Evolutionary conservation across 2,329 filamentous ascomycete genomes (phyloP).

Genomic region (Fusarium burgessii): DNA sequence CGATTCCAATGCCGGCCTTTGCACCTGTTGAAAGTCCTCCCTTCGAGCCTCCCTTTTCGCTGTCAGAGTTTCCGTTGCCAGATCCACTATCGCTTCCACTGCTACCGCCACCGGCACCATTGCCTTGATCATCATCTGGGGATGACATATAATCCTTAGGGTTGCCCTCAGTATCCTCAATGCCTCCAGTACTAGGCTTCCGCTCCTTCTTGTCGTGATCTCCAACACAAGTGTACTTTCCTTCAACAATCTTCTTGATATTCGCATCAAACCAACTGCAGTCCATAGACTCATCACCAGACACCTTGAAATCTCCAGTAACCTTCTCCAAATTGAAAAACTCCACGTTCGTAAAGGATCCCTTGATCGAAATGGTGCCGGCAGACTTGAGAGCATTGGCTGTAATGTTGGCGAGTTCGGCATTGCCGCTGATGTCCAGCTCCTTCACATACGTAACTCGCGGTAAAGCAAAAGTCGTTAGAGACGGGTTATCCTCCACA

Average conservation of each 20-base stretch:
- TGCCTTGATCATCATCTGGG: conserved; percentile 7
- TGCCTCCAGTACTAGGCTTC: conserved; percentile 45
- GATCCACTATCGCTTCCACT: conserved; percentile 17
- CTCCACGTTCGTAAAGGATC: conserved; percentile 44
- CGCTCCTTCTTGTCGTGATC: conserved; percentile 44
- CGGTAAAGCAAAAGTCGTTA: conserved; percentile 44
- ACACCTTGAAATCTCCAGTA: conserved; percentile 45
- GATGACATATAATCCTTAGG: conserved; percentile 44
- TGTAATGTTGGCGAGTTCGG: conserved; percentile 44
- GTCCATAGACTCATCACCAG: conserved; percentile 45
- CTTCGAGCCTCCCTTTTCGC: conserved; percentile 6
- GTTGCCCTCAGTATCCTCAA: conserved; percentile 45
- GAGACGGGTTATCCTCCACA: conserved; percentile 41
- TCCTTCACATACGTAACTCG: conserved; percentile 39
- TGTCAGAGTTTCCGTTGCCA: background rate
- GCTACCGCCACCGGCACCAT: background rate
- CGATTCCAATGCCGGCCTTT: conserved; percentile 43
- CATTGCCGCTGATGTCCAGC: conserved; percentile 40
- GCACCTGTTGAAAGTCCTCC: conserved; percentile 43
- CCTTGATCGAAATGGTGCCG: conserved; percentile 43
- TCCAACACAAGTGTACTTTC: conserved; percentile 44
- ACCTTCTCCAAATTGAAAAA: conserved; percentile 46
- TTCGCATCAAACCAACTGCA: conserved; percentile 49
- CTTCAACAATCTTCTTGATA: conserved; percentile 43
- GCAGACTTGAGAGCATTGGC: conserved; percentile 46